Evolutionary conservation across 495 filamentous ascomycete genomes (phyloP), one percentile per base, ranked within the genome.

Genomic region (Xylaria castorea): DNA sequence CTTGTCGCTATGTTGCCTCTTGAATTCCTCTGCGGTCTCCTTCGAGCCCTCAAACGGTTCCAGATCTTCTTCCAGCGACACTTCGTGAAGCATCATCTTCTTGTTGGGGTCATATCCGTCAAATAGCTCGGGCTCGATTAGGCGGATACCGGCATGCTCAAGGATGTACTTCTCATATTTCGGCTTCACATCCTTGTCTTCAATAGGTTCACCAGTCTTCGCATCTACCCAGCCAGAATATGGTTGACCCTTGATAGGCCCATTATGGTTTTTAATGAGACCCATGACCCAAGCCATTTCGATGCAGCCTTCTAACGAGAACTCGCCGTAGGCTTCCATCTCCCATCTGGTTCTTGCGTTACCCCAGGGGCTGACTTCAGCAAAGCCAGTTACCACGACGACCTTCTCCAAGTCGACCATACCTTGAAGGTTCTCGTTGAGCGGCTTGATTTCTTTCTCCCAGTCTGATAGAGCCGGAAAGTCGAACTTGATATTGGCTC

Each of bases 261-360:
- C 97, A 74, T 98, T 98, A 85, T 97, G 93, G 80, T 99, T 97
- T 85, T 93, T 97, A 83, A 99, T 98, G 70, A 98, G 91, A 70
- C 97, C 97, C 96, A 98, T 99, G 79, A 99, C 93, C 96, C 96
- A 99, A 40, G 96, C 94, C 96, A 99, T 98, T 83, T 99, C 96
- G 71, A 99, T 92, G 78, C 96, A 98, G 22, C 96, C 96, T 82
- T 98, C 96, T 22, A 98, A 90, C 22, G 97, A 98, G 85, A 99
- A 99, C 78, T 97, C 87, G 76, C 96, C 96, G 75, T 94, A 89
- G 14, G 97, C 94, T 83, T 99, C 96, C 95, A 98, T 99, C 83
- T 99, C 94, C 96, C 96, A 99, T 44, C 96, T 90, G 46, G 96
- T 99, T 71, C 97, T 90, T 1, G 97, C 93, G 84, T 98, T 99